Evolutionary conservation across 805 yeast genomes (phyloP), one percentile per base, ranked within the genome.

Genomic region (Barnettozyma salicaria): DNA sequence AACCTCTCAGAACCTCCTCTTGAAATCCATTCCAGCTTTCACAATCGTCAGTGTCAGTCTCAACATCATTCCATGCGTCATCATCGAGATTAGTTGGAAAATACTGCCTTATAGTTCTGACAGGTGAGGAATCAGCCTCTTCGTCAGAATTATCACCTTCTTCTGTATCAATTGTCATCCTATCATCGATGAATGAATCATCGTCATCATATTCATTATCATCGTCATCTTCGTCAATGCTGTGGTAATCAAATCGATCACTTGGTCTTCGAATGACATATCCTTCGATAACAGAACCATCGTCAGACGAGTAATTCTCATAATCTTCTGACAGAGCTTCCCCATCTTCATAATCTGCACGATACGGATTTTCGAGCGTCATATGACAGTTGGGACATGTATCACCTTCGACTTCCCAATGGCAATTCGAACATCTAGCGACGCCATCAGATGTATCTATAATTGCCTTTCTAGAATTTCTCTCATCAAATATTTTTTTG

Each of bases 401-500:
- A 4, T 68, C 60, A 0, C 84, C 87, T 42, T 74, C 74, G 1
- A 81, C 76, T 49, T 83, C 90, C 90, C 90, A 83, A 50, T 78
- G 87, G 54, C 92, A 83, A 39, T 74, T 71, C 7, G 82, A 74
- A 51, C 92, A 83, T 37, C 90, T 59, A 1, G 82, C 74, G 8
- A 82, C 84, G 3, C 88, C 88, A 49, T 83, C 90, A 20, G 74
- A 74, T 20, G 62, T 63, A 49, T 80, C 88, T 1, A 78, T 62
- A 3, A 76, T 56, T 0, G 80, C 77, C 12, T 66, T 56, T 3
- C 76, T 72, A 13, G 67, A 52, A 34, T 58, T 54, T n/a, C 64
- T 59, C 5, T 7, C 6, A 9, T 33, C 28, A 55, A 80, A 79
- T 3, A 69, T 52, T 23, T 67, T 68, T 3, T 68, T 69, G 56